Evolutionary conservation across 495 filamentous ascomycete species (phyloP), one percentile per base, ranked within the genome.

Genomic region (Beverwykella pulmonaria): DNA sequence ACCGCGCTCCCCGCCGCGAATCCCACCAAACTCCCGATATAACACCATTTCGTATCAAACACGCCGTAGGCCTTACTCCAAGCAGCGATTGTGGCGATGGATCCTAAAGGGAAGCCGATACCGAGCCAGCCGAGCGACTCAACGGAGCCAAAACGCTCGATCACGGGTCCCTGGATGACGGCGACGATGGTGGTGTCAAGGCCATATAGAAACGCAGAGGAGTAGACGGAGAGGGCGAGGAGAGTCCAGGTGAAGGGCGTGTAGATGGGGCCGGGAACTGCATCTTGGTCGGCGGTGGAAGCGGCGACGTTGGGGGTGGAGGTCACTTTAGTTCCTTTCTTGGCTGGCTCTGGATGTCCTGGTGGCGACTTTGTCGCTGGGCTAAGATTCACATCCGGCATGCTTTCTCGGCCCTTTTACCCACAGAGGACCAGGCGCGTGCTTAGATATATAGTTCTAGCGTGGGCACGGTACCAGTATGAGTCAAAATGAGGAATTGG

Each of bases 121-220:
- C 71, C 69, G 25, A 74, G 56, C 73, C 71, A 73, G 1, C 63
- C 68, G 17, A 75, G 57, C 48, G 68, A 63, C n/a, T 71, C 68
- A 8, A 78, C 63, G 14, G 73, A 44, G 7, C 56, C 71, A 41
- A 79, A 77, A 0, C 30, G 44, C 22, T 69, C 57, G 4, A 73
- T 22, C 0, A 79, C 59, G 0, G 73, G 53, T 0, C 53, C 70
- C 59, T 81, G 79, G 1, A 80, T 60, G 58, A 78, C 75, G 5
- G 79, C 78, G 7, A 71, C 76, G 50, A 81, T 79, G 2, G 79
- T 80, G 4, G 64, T 75, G 57, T 80, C 79, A 20, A 81, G 68
- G 22, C 74, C 79, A 54, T 78, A 80, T 5, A 77, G 49, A 29
- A 79, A 68, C 12, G 66, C 57, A 0, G 66, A 54, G 2, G 61